A percentile compares a stretch with the other conserved stretches of the same genome.
Evolutionary conservation across 306 rosid species (phyloP).

Genomic region (Fragaria vesca): DNA sequence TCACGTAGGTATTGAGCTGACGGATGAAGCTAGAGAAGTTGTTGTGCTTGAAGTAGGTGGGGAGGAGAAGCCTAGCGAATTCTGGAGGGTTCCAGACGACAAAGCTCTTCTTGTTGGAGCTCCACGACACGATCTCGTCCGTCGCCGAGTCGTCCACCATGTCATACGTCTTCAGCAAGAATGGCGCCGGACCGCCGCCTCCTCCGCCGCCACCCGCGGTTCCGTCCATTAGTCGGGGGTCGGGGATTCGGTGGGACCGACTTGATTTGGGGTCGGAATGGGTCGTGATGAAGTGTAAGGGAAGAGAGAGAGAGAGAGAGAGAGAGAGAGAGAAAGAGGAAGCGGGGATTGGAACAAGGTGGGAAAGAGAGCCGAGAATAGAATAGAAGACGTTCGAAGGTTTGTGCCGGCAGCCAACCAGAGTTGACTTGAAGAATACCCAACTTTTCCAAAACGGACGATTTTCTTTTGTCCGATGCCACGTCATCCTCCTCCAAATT

Average conservation of each 20-base stretch:
- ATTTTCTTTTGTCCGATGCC: too few species aligned
- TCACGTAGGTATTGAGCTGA: slow-evolving; percentile 93
- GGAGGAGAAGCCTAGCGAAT: slow-evolving; percentile 79
- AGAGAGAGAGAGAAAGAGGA: background rate
- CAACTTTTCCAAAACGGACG: too few species aligned
- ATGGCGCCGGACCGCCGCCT: slow-evolving; percentile 86
- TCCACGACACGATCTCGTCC: slow-evolving; percentile 88
- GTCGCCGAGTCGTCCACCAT: slow-evolving; percentile 85
- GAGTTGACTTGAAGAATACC: background rate
- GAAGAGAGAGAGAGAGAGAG: background rate
- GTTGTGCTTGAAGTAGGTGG: slow-evolving; percentile 87
- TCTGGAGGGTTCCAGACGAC: slow-evolving; percentile 95
- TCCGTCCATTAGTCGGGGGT: slow-evolving; percentile 34
- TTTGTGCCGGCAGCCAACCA: background rate
- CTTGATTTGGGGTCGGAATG: background rate
- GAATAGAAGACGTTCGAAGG: background rate
- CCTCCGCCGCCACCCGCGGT: slow-evolving; percentile 33
- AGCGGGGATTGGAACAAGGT: background rate
- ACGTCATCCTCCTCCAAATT: too few species aligned
- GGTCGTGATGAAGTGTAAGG: background rate
- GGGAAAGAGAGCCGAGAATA: background rate
- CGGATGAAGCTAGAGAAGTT: slow-evolving; percentile 99
- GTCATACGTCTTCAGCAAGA: slow-evolving; percentile 79
- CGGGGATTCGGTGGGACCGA: background rate
- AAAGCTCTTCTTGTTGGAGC: slow-evolving; percentile 64